Conservation (phyloP, 2,329 filamentous ascomycete genomes). For the Fusarium nygamai region DNA sequence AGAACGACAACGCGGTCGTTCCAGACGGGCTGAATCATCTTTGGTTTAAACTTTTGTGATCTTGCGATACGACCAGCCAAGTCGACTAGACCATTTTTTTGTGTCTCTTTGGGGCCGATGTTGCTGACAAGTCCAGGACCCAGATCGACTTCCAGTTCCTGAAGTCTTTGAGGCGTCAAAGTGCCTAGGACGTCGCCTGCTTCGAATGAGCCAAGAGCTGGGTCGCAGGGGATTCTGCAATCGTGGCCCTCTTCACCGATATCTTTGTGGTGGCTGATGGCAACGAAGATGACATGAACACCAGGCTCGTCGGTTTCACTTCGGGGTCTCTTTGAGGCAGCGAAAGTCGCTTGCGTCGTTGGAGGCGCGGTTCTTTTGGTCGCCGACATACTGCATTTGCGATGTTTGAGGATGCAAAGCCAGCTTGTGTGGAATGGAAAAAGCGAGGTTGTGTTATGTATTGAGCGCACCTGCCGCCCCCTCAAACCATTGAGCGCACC, state of each 20-base stretch:
- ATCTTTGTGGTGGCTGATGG: not conserved
- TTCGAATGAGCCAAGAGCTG: not conserved
- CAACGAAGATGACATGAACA: not conserved
- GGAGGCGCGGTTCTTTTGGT: not conserved
- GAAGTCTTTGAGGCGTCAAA: not conserved
- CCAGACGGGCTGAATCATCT: not conserved
- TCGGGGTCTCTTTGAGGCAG: not conserved
- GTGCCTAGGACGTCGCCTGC: not conserved
- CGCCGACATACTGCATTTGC: not conserved
- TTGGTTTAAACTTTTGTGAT: not conserved
- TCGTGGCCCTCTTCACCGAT: not conserved
- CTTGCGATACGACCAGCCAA: not conserved
- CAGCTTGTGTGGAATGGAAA: not conserved
- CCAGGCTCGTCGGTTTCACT: not conserved
- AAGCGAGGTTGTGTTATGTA: not conserved
- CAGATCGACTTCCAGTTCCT: not conserved
- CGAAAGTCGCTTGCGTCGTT: not conserved
- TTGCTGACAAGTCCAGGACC: not conserved
- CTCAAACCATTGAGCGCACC: not conserved
- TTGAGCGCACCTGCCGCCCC: not conserved
- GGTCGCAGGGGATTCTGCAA: not conserved
- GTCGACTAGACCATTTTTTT: not conserved
- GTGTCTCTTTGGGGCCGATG: not conserved
- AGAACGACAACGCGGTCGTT: not conserved
- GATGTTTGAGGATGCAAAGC: not conserved